These are phyloP conservation scores for Leccinum incarnatum DNA, from an alignment of 768 basidiomycete genomes.

Conservation along the genomic window DNA sequence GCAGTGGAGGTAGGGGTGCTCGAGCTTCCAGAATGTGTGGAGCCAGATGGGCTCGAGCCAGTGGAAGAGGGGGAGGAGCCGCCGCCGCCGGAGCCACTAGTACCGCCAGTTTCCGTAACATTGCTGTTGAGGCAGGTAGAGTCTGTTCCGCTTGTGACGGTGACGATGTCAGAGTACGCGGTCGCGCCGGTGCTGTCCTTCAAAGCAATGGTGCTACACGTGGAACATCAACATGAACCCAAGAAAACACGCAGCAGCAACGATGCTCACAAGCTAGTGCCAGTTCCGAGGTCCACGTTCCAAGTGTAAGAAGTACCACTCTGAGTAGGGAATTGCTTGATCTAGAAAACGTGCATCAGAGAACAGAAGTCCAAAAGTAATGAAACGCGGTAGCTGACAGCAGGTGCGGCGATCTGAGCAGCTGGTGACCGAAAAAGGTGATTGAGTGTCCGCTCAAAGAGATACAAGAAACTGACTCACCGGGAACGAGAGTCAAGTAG, in stretches of 20 bases:
- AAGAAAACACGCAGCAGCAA: not conserved
- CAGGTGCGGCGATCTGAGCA: constrained; percentile 47
- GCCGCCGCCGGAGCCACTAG: not conserved
- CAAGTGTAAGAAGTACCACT: constrained; percentile 48
- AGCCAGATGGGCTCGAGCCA: not conserved
- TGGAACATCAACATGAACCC: not conserved
- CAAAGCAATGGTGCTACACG: constrained; percentile 47
- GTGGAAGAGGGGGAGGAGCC: constrained; percentile 4
- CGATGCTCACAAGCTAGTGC: constrained; percentile 43
- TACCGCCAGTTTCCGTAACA: constrained; percentile 13
- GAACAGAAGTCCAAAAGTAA: not conserved
- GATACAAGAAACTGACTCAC: constrained; percentile 32
- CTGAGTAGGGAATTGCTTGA: constrained; percentile 51
- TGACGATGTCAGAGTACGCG: constrained; percentile 53
- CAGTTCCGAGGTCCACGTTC: constrained; percentile 46
- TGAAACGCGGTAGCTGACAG: constrained; percentile 39
- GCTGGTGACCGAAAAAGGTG: constrained; percentile 34
- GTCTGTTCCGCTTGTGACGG: constrained; percentile 37
- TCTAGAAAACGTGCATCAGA: constrained; percentile 34
- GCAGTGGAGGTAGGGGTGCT: constrained; percentile 19
- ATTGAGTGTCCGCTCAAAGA: not conserved
- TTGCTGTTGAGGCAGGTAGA: constrained; percentile 28
- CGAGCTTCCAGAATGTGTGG: not conserved
- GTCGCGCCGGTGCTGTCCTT: constrained; percentile 57
- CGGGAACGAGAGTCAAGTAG: constrained; percentile 59